Evolutionary conservation across 805 yeast species (phyloP).

Genomic region (Barnettozyma wickerhamii): DNA sequence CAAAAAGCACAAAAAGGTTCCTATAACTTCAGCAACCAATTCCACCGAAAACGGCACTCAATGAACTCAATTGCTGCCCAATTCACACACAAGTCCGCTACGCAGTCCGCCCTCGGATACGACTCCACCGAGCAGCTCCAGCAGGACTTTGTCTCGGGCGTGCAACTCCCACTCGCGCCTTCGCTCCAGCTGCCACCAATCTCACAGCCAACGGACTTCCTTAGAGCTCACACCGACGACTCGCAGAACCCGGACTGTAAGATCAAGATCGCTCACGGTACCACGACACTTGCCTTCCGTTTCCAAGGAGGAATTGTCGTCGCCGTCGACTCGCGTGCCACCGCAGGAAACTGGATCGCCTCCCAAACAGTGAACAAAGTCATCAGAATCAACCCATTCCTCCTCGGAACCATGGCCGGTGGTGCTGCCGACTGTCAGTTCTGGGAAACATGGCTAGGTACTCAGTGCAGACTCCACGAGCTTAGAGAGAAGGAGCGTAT

Average conservation of each 20-base stretch:
- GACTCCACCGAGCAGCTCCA: constrained; percentile 29
- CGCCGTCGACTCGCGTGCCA: constrained; percentile 97
- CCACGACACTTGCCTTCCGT: constrained; percentile 96
- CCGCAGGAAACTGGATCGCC: constrained; percentile 97
- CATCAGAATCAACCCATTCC: constrained; percentile 90
- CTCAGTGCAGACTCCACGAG: constrained; percentile 94
- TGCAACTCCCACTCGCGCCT: constrained; percentile 43
- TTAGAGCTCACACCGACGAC: constrained; percentile 98
- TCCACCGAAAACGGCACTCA: too few species aligned
- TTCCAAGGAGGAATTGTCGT: constrained; percentile 94
- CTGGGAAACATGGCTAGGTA: constrained; percentile 99
- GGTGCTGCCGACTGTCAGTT: constrained; percentile 99
- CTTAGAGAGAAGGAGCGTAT: constrained; percentile 92
- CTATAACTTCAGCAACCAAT: background rate
- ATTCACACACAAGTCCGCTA: constrained; percentile 17
- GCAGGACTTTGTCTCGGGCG: constrained; percentile 33
- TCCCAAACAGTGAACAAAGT: constrained; percentile 98
- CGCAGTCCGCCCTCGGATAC: constrained; percentile 17
- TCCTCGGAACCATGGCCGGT: constrained; percentile 98
- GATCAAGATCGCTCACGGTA: constrained; percentile 97
- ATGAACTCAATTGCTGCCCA: constrained; percentile 25
- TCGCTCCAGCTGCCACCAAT: constrained; percentile 73
- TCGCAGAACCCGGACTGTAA: constrained; percentile 87
- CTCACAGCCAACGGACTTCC: constrained; percentile 83
- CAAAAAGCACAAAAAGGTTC: background rate